A percentile compares a stretch with the other conserved stretches of the same genome.
These are phyloP conservation scores for Citrus inodora DNA, from an alignment of 345 rosid genomes.

Conservation along the genomic window DNA sequence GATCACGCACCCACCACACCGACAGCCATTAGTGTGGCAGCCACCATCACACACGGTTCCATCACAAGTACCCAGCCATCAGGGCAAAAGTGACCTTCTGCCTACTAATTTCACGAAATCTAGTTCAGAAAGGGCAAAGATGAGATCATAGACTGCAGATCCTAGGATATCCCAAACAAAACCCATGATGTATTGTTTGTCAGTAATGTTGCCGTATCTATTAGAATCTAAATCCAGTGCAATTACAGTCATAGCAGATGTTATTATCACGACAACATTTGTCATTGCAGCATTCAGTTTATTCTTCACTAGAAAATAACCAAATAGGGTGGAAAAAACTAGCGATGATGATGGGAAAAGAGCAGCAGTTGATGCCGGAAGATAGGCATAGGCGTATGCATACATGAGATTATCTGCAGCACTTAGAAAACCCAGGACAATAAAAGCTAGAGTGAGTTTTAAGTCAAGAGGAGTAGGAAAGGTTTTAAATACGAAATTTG, in stretches of 20 bases:
- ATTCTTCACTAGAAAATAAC: slow-evolving; percentile 65
- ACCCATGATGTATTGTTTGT: slow-evolving; percentile 61
- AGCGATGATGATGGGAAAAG: slow-evolving; percentile 81
- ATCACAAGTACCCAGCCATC: too few species aligned
- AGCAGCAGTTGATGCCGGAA: slow-evolving; percentile 82
- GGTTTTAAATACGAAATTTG: slow-evolving; percentile 40
- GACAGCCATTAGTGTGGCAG: too few species aligned
- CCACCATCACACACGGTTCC: too few species aligned
- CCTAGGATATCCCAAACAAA: slow-evolving; percentile 76
- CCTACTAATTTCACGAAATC: slow-evolving; percentile 65
- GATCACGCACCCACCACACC: too few species aligned
- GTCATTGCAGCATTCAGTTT: slow-evolving; percentile 57
- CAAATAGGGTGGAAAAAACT: slow-evolving; percentile 66
- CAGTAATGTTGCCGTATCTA: slow-evolving; percentile 41
- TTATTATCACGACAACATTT: slow-evolving; percentile 67
- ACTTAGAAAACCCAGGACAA: slow-evolving; percentile 58
- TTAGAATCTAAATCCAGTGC: slow-evolving; percentile 80
- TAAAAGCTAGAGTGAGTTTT: slow-evolving; percentile 52
- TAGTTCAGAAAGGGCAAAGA: slow-evolving; percentile 80
- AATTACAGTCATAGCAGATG: slow-evolving; percentile 60
- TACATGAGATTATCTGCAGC: slow-evolving; percentile 83
- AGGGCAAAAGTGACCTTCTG: slow-evolving; percentile 36
- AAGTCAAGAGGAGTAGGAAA: slow-evolving; percentile 56
- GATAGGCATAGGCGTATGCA: slow-evolving; percentile 85
- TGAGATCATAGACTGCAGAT: slow-evolving; percentile 81